Evolutionary conservation across 495 filamentous ascomycete genomes (phyloP), one percentile per base, ranked within the genome.

Genomic region (Clavariopsis aquatica): DNA sequence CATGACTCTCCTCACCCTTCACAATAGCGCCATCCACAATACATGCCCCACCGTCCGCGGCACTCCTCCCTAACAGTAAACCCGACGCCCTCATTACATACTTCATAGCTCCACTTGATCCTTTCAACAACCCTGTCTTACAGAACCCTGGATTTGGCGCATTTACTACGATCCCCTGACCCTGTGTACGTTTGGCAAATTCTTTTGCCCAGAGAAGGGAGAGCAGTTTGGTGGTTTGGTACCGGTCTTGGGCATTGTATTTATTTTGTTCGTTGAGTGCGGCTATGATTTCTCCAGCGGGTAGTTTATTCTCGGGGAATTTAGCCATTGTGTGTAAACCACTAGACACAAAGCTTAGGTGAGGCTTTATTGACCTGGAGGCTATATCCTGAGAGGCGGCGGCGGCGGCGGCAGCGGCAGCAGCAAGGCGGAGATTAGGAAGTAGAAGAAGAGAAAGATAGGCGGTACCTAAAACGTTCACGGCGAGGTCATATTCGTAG

Each of bases 81-180:
- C n/a, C 20, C 12, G 45, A 47, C 10, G 17, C 38, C 41, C 29
- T 49, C 7, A 22, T 59, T 5, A 59, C 19, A 20, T 59, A 59
- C 43, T 49, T 59, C 56, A 59, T 59, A 1, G 27, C 27, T 19
- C 56, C 56, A 3, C 41, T 1, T 5, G 56, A 5, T 17, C 24
- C 56, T 1, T 22, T 28, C 56, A 49, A 6, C 1, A 59, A 26
- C 8, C 7, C 15, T n/a, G 56, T 59, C 38, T 59, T 59, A 26
- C 56, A 59, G 56, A 59, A 59, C 4, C 56, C 56, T 15, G 56
- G 56, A 23, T 59, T 59, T 15, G 43, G 10, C 20, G 56, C 56
- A 22, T 59, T 59, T 23, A 59, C 43, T 1, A 59, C 27, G 41
- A 59, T 34, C 6, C 45, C 22, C 1, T 47, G 41, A 31, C 43